These are phyloP conservation scores for Colletotrichum viniferum DNA, from an alignment of 2,329 filamentous ascomycete species.

Conservation along the genomic window DNA sequence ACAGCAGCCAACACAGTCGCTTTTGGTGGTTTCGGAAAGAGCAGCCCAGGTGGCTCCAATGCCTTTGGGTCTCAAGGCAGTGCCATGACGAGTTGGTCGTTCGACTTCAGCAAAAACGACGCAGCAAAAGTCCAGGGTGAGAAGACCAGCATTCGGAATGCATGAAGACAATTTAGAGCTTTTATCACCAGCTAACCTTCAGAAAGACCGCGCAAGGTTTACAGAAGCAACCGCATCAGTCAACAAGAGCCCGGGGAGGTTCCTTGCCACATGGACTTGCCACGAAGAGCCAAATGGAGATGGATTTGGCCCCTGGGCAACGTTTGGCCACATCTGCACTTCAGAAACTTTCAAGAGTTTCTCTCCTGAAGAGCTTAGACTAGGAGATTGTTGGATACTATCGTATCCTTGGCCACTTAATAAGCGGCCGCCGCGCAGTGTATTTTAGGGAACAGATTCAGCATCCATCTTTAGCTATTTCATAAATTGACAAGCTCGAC, in stretches of 20 bases:
- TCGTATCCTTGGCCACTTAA: background rate
- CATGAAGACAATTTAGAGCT: background rate
- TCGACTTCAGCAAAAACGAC: background rate
- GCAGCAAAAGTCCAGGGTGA: background rate
- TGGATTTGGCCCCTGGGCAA: rapidly evolving
- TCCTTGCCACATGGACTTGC: background rate
- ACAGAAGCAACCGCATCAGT: background rate
- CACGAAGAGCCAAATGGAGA: background rate
- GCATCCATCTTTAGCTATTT: too few species aligned
- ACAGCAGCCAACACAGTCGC: rapidly evolving
- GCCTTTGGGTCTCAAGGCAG: rapidly evolving
- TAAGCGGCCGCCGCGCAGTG: background rate
- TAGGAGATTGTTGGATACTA: background rate
- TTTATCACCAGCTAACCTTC: background rate
- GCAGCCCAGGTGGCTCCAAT: too few species aligned
- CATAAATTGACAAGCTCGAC: background rate
- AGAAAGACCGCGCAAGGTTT: background rate
- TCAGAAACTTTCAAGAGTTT: background rate
- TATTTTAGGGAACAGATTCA: background rate
- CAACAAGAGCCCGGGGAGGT: background rate
- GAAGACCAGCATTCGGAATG: background rate
- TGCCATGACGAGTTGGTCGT: background rate
- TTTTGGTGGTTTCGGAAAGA: background rate
- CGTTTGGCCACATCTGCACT: background rate
- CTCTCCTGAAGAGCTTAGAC: background rate